Base-by-base conservation (phyloP, 495 filamentous ascomycete genomes). In the Thermothielavioides terrestris region DNA sequence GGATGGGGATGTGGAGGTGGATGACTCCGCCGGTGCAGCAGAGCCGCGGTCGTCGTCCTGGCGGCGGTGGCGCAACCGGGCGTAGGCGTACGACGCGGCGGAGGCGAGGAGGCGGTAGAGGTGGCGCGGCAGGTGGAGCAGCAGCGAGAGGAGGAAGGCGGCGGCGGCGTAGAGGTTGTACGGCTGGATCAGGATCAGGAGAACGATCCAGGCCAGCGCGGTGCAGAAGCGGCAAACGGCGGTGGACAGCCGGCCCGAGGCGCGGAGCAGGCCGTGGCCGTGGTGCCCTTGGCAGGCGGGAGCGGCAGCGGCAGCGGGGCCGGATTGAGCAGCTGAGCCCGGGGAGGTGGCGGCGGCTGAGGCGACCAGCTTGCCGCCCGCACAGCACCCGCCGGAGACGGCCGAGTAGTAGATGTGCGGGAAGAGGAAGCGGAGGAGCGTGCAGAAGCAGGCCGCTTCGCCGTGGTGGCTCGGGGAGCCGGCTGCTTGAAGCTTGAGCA, bases 391-490 rank as follows among this genome's bases (percentile, higher is more conserved):
- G 15, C 37, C 52, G 23, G 32, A 12, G 21, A 51, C 12, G 45
- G 17, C 42, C 26, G 22, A 35, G 36, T 44, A 15, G 45, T 59
- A 53, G 14, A 42, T 21, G 3, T 15, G 6, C 8, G 55, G 50
- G 17, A 53, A 48, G 40, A 49, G 50, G 42, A 26, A 50, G 21
- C 23, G 36, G 30, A 63, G 46, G 18, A 60, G 52, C 3, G 46
- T 40, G 48, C 57, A 63, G 52, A 62, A 62, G 49, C 60, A 62
- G 43, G 38, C 22, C 10, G 28, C 26, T 2, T 46, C 42, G 42
- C 12, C 25, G 28, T 44, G 43, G 12, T 11, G 31, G 30, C 40
- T 31, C n/a, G 12, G 7, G 7, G 28, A 4, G 15, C 41, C 12
- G 6, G 31, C 11, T 11, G 32, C n/a, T 8, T 39, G 42, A 28